Base-by-base conservation (phyloP, 1,284 basidiomycete genomes). In the Kalmanozyma brasiliensis region DNA sequence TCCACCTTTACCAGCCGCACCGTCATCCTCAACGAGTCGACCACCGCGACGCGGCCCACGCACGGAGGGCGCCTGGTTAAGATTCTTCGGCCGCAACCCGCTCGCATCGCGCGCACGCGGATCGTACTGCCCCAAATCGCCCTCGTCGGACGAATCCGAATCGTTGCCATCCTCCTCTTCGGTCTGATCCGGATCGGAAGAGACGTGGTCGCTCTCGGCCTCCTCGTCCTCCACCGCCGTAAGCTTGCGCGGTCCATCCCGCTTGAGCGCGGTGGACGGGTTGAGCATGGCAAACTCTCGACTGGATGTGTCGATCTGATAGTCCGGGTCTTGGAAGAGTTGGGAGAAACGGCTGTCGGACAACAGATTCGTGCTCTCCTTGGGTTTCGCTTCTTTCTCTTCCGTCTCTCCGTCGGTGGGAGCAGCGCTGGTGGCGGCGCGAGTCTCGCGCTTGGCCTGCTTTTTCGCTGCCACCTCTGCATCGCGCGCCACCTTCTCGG, bases 251-350 rank as follows among this genome's bases (percentile, higher is more conserved):
- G 83, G 49, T 43, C 58, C 37, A 63, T 73, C 61, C 11, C 69
- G 46, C 34, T 60, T 53, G 48, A 63, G 44, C 11, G 86, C 86
- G 7, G 88, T 84, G 8, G 92, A 94, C 4, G 96, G 95, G 82
- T 98, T 95, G 82, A 97, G 87, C 73, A 98, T 84, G 20, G 90
- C 90, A 80, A 87, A 99, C 84, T 98, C 96, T 79, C 91, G 86
- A 68, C 86, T 91, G 37, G 84, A 86, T 84, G 94, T 90, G 83
- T 98, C 94, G 72, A 99, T 91, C 79, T 92, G 87, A 83, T 92
- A 99, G 60, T 92, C 92, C n/a, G 93, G 90, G 79, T 98, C 90
- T 82, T 92, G 89, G 84, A 96, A 99, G 43, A 99, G 86, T 51
- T 90, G 90, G 55, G 89, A 86, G 87, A 98, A 98, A 66, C 96